phyloP scores from a whole-genome alignment of 169 alveolate genomes.

The Eimeria nieschulzi region DNA sequence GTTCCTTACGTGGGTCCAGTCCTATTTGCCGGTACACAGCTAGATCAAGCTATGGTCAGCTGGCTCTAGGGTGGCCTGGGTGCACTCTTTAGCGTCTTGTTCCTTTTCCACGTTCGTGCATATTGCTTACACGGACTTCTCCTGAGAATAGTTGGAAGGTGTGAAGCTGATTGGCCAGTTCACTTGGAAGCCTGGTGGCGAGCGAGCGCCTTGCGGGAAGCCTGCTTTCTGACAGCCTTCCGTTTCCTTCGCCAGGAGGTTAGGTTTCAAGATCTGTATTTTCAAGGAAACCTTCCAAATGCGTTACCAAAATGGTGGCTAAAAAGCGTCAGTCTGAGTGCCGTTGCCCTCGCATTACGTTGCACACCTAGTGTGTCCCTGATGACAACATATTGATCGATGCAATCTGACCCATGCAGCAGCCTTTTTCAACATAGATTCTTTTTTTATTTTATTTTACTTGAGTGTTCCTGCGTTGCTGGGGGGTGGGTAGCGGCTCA shows the following conservation, averaged over 20 bases:
- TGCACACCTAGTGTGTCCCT: neutral
- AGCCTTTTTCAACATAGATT: neutral
- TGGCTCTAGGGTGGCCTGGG: conserved; percentile 56
- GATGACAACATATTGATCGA: neutral
- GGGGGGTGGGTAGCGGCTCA: neutral
- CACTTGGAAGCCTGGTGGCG: conserved; percentile 4
- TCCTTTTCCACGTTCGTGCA: conserved; percentile 13
- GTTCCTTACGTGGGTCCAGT: neutral
- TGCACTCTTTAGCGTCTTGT: conserved; percentile 8
- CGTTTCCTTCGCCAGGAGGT: conserved; percentile 67
- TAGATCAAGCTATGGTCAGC: conserved; percentile 67
- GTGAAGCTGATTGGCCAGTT: conserved; percentile 18
- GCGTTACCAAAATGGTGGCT: conserved; percentile 63
- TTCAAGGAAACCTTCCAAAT: conserved; percentile 25
- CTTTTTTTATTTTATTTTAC: neutral
- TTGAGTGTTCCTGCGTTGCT: neutral
- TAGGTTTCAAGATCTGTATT: conserved; percentile 21
- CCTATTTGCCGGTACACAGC: conserved; percentile 59
- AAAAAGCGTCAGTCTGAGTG: conserved; percentile 45
- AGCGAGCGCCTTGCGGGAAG: conserved; percentile 22
- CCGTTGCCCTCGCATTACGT: conserved; percentile 1
- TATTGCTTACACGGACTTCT: neutral
- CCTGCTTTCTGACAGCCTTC: conserved; percentile 65
- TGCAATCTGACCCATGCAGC: neutral
- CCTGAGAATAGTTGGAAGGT: neutral